Percentiles rank a stretch among this genome's conserved stretches.
Conservation (phyloP, 2,329 filamentous ascomycete genomes). For the Penicillium aurantiogriseum region DNA sequence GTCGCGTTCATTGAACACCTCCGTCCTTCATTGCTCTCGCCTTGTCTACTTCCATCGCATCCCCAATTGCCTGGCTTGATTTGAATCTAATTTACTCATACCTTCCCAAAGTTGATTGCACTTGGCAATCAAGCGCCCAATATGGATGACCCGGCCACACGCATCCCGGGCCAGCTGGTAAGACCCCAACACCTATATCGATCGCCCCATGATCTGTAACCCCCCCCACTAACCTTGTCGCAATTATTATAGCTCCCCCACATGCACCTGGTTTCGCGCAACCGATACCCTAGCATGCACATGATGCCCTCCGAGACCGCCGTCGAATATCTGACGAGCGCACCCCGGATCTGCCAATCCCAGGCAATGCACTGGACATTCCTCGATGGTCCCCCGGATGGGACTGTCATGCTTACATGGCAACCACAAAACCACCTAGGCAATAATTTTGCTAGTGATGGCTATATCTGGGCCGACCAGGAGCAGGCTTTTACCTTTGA, state of each 20-base stretch:
- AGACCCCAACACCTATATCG: constrained; percentile 17
- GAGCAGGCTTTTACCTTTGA: constrained; percentile 78
- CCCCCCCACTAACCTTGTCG: constrained; percentile 14
- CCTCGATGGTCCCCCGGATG: constrained; percentile 76
- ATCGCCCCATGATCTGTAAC: not conserved
- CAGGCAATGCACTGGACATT: constrained; percentile 93
- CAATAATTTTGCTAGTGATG: constrained; percentile 81
- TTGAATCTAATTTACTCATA: not conserved
- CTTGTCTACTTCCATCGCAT: constrained; percentile 11
- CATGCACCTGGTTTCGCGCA: constrained; percentile 83
- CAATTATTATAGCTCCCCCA: constrained; percentile 66
- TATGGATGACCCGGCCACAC: constrained; percentile 49
- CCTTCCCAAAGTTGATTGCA: constrained; percentile 1
- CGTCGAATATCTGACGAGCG: constrained; percentile 77
- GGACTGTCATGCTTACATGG: constrained; percentile 82
- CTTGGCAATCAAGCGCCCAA: constrained; percentile 24
- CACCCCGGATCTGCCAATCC: constrained; percentile 77
- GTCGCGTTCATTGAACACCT: constrained; percentile 19
- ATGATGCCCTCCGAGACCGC: constrained; percentile 73
- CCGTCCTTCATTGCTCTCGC: not conserved
- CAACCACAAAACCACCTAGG: constrained; percentile 72
- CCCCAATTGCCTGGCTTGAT: constrained; percentile 11
- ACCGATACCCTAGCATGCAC: constrained; percentile 72
- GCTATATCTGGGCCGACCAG: constrained; percentile 82
- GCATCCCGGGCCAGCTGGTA: constrained; percentile 48